phyloP scores from a whole-genome alignment of 2,329 filamentous ascomycete genomes.

The Exophiala alcalophila region DNA sequence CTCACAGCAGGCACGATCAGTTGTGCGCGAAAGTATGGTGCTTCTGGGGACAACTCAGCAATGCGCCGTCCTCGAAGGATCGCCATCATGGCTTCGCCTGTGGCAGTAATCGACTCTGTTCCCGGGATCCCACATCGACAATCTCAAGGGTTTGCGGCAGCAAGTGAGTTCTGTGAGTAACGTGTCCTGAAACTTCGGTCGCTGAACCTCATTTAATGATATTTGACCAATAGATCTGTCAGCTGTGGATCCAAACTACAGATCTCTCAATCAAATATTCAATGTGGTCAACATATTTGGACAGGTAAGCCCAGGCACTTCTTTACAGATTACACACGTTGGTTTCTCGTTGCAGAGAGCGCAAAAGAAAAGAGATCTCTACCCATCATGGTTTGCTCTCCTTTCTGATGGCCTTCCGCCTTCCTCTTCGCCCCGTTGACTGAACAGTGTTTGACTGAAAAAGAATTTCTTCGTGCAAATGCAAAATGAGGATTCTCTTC shows the following conservation, averaged over 20 bases:
- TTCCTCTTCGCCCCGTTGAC: no score
- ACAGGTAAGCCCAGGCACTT: not conserved
- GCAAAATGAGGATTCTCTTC: constrained; percentile 5
- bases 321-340: no score
- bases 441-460: not conserved
- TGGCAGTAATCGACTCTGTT: not conserved
- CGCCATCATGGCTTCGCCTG: no score
- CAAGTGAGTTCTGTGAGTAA: constrained; percentile 3
- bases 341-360: no score
- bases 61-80: no score
- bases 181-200: not conserved
- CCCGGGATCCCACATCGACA: not conserved
- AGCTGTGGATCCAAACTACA: constrained; percentile 5
- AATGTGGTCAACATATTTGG: constrained; percentile 4
- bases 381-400: no score
- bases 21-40: no score
- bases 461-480: constrained; percentile 4
- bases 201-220: not conserved
- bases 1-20: no score
- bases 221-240: not conserved
- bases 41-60: no score
- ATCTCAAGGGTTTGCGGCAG: constrained; percentile 2
- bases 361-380: no score
- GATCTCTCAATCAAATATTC: not conserved
- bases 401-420: no score